Conservation (phyloP, 2,329 filamentous ascomycete genomes). For the Sclerotinia subarctica region DNA sequence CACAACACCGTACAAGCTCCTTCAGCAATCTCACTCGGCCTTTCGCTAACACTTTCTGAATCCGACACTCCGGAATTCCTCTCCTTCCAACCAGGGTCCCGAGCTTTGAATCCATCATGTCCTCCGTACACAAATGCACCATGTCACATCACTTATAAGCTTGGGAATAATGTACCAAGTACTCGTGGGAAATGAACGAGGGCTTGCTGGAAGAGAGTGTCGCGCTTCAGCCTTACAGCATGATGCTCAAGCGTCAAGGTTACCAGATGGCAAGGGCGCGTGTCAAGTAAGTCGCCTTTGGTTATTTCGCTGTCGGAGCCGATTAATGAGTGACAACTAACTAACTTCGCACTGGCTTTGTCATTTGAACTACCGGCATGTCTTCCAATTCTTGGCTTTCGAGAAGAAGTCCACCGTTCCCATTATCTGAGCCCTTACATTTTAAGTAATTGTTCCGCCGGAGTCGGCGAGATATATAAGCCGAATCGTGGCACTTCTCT, state of each 20-base stretch:
- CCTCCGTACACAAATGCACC: not conserved
- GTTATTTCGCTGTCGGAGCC: not conserved
- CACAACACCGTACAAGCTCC: not conserved
- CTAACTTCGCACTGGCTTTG: not conserved
- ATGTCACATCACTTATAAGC: not conserved
- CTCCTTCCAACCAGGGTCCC: constrained; percentile 1
- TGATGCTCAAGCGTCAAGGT: not conserved
- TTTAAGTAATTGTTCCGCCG: not conserved
- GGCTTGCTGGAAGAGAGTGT: constrained; percentile 13
- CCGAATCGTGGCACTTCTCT: not conserved
- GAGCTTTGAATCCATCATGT: not conserved
- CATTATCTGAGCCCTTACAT: not conserved
- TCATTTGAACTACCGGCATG: not conserved
- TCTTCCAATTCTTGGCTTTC: not conserved
- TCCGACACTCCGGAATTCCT: not conserved
- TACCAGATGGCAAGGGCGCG: not conserved
- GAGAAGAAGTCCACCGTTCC: not conserved
- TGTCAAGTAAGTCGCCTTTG: not conserved
- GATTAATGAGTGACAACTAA: not conserved
- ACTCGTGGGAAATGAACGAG: too few species aligned
- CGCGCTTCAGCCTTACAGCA: constrained; percentile 19
- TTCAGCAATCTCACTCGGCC: not conserved
- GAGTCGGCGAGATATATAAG: not conserved
- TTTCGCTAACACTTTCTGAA: not conserved
- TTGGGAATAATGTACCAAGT: not conserved